Base-by-base conservation (phyloP, 768 basidiomycete species). In the Hericium rajendrae region DNA sequence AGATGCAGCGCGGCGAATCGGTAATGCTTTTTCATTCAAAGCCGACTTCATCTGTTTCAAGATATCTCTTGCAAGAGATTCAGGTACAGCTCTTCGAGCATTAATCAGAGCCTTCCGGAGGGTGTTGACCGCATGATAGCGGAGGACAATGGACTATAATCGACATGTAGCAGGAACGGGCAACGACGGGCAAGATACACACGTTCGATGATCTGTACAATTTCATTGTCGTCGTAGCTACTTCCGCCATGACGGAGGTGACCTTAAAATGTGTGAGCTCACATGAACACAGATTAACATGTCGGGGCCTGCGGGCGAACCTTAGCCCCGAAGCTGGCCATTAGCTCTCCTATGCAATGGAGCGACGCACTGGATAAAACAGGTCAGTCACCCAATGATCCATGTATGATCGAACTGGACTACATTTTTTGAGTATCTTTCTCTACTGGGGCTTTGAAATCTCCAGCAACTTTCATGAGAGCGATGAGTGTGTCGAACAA, bases 181-280 rank as follows among this genome's bases (percentile, higher is more conserved):
- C 38, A 18, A 50, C 16, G 41, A 38, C 41, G 32, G 54, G 38
- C 22, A 20, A 13, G 6, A 55, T 37, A 16, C 11, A 32, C 59
- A 90, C 93, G 63, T 73, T 78, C 37, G 90, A 92, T 9, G 85
- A 82, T 59, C 81, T 87, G 62, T 80, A 78, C 0, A 85, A 80
- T 68, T 84, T 91, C 46, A 90, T 69, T 0, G 85, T 76, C 0
- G 83, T 74, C 1, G 76, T 73, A 18, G 82, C 73, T 38, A 94
- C 88, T 67, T 98, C 95, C 28, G 85, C 79, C 83, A 94, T 87
- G 63, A 94, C 88, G 0, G 94, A 97, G 94, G 97, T 95, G 68
- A 94, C 84, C 91, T 98, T 53, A 13, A 38, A 13, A 37, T n/a
- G 24, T 13, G 2, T n/a, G 6, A 18, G 46, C 53, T n/a, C 51